Conservation (phyloP, 257 asterid species). For the Gardenia jasminoides region DNA sequence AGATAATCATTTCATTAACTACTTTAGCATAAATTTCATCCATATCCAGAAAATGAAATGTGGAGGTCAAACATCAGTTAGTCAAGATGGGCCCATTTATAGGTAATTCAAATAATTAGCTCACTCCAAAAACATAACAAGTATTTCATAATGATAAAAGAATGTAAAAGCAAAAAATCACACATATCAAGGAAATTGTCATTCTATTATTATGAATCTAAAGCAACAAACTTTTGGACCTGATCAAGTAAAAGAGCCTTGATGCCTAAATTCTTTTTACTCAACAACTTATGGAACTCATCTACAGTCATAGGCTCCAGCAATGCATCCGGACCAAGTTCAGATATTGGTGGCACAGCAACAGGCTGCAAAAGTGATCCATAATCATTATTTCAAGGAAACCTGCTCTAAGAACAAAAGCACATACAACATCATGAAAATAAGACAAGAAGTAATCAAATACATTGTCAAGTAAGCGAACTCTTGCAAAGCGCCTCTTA, state of each 20-base stretch:
- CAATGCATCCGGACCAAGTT: conserved; percentile 98
- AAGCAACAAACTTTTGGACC: conserved; percentile 36
- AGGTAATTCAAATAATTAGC: no score
- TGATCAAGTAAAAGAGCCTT: conserved; percentile 98
- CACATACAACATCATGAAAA: conserved; percentile 8
- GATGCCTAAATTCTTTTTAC: conserved; percentile 84
- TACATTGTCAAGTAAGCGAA: conserved; percentile 88
- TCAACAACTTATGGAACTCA: conserved; percentile 56
- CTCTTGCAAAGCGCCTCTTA: conserved; percentile 97
- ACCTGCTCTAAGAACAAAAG: conserved; percentile 17
- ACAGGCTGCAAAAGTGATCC: conserved; percentile 57
- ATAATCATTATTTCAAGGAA: conserved; percentile 16
- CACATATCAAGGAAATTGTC: neutral
- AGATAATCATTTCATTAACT: neutral
- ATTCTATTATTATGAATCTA: neutral
- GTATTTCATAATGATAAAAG: neutral
- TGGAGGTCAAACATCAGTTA: no score
- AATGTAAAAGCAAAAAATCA: neutral
- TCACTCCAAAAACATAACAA: neutral
- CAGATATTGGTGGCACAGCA: conserved; percentile 84
- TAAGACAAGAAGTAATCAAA: conserved; percentile 21
- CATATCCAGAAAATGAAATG: no score
- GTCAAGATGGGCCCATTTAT: no score
- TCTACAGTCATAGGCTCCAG: conserved; percentile 68
- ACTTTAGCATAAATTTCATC: neutral